phyloP scores from a whole-genome alignment of 2,329 filamentous ascomycete genomes.

The Keithomyces neogunnii region DNA sequence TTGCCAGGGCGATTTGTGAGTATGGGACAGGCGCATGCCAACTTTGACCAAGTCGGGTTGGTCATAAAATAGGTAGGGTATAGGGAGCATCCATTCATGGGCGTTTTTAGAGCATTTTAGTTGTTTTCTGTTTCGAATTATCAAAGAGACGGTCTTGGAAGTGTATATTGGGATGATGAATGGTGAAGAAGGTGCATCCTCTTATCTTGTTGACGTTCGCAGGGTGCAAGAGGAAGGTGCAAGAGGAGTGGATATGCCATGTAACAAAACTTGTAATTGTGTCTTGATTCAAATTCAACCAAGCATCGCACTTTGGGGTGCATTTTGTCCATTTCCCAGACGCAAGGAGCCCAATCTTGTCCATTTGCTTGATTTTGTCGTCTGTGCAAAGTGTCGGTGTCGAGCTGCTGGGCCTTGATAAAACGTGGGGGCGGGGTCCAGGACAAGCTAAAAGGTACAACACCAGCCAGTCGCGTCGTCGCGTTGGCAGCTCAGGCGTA shows the following conservation, averaged over 20 bases:
- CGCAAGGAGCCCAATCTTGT: no score
- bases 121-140: background rate
- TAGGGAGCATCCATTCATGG: constrained; percentile 4
- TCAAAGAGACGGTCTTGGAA: background rate
- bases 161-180: background rate
- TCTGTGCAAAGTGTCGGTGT: no score
- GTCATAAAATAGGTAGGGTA: constrained; percentile 1
- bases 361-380: no score
- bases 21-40: constrained; percentile 3
- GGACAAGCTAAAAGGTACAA: background rate
- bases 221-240: background rate
- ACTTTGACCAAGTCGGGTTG: background rate
- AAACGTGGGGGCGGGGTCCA: constrained; percentile 10
- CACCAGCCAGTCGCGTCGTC: constrained; percentile 3
- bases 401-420: background rate
- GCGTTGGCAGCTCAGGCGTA: constrained; percentile 3
- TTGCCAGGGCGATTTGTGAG: constrained; percentile 1
- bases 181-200: no score
- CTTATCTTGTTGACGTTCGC: background rate
- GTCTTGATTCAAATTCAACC: no score
- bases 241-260: no score
- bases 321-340: no score
- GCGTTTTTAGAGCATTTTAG: constrained; percentile 10
- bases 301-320: no score
- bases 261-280: no score